phyloP scores from a whole-genome alignment of 306 rosid genomes.

The Cucurbita argyrosperma region DNA sequence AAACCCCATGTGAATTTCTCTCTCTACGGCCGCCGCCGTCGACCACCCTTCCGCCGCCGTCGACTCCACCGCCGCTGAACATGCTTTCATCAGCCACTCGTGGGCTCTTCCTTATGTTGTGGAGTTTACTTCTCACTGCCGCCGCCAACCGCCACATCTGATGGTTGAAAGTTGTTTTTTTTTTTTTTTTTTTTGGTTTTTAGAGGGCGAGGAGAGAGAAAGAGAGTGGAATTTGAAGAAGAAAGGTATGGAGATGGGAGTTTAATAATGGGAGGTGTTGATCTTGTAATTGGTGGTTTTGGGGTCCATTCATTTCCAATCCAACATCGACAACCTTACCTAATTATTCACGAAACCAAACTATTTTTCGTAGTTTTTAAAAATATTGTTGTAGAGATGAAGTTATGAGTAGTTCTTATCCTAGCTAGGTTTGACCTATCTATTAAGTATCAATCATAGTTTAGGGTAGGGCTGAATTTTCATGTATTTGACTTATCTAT shows the following conservation, averaged over 20 bases:
- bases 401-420: too few species aligned
- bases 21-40: conserved; percentile 5
- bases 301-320: conserved; percentile 2
- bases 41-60: not conserved
- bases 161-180: not conserved
- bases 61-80: conserved; percentile 15
- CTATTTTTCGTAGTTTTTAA: too few species aligned
- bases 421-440: too few species aligned
- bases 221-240: not conserved
- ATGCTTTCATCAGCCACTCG: conserved; percentile 63
- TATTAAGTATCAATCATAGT: too few species aligned
- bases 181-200: too few species aligned
- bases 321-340: conserved; percentile 6
- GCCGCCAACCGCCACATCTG: conserved; percentile 27
- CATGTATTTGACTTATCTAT: too few species aligned
- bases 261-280: conserved; percentile 25
- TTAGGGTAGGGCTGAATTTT: too few species aligned
- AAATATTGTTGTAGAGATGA: too few species aligned
- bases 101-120: conserved; percentile 38
- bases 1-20: conserved; percentile 35
- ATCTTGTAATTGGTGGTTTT: conserved; percentile 31
- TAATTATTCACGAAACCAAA: not conserved
- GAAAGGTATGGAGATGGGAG: not conserved
- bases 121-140: conserved; percentile 28
- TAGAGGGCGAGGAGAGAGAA: not conserved